phyloP scores from a whole-genome alignment of 177 flowering plant genomes.

The Telopea speciosissima region DNA sequence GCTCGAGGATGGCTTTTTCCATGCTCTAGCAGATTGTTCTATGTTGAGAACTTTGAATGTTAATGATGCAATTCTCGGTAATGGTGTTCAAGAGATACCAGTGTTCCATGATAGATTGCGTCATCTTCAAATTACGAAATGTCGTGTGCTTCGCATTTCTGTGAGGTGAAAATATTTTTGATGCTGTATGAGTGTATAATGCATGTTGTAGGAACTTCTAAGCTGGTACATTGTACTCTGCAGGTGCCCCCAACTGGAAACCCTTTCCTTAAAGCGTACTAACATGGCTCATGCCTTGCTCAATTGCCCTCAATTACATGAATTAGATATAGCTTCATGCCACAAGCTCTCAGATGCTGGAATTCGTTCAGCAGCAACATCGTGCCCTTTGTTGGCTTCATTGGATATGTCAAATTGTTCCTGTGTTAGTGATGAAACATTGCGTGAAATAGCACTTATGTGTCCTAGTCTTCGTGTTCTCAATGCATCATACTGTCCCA shows the following conservation, averaged over 20 bases:
- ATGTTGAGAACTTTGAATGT: conserved; percentile 56
- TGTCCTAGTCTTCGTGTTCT: conserved; percentile 67
- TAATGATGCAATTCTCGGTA: conserved; percentile 67
- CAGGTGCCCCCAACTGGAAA: conserved; percentile 89
- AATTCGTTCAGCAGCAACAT: conserved; percentile 75
- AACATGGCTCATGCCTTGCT: conserved; percentile 83
- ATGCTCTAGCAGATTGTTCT: conserved; percentile 56
- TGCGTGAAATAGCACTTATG: conserved; percentile 61
- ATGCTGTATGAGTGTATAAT: neutral
- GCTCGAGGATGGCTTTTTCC: conserved; percentile 64
- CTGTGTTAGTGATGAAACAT: conserved; percentile 86
- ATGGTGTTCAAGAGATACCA: conserved; percentile 73
- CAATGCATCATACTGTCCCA: conserved; percentile 93
- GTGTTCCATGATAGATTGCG: conserved; percentile 65
- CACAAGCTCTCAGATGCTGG: conserved; percentile 94
- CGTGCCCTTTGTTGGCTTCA: conserved; percentile 70
- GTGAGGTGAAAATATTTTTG: conserved; percentile 43
- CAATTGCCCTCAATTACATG: conserved; percentile 64
- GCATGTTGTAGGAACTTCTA: neutral
- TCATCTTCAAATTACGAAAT: conserved; percentile 67
- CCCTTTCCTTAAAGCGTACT: conserved; percentile 82
- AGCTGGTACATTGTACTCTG: conserved; percentile 16
- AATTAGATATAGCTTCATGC: conserved; percentile 82
- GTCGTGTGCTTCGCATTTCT: conserved; percentile 73
- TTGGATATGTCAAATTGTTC: conserved; percentile 89